Percentiles rank a stretch among this genome's conserved stretches.
Evolutionary conservation across 257 asterid species (phyloP).

Genomic region (Sherardia arvensis): DNA sequence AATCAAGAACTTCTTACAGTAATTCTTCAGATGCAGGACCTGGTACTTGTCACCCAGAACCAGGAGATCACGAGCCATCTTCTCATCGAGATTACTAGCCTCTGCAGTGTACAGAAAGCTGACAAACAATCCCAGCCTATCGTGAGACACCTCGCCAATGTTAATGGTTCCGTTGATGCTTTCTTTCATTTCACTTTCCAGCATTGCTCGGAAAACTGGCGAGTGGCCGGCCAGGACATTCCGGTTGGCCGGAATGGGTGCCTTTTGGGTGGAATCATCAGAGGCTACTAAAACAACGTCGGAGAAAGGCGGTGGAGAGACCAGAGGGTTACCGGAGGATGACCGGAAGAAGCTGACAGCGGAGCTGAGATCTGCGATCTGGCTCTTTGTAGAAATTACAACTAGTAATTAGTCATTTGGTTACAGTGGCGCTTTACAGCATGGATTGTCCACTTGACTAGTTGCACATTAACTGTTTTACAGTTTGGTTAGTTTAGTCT

Average conservation of each 20-base stretch:
- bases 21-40: no score
- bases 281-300: background rate
- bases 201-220: background rate
- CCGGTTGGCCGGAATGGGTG: background rate
- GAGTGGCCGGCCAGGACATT: background rate
- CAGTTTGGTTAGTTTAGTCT: no score
- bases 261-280: background rate
- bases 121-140: no score
- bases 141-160: background rate
- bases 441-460: no score
- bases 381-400: no score
- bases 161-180: background rate
- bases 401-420: no score
- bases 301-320: background rate
- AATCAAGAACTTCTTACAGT: background rate
- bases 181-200: background rate
- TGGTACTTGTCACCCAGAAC: no score
- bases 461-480: no score
- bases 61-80: no score
- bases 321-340: background rate
- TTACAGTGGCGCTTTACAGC: no score
- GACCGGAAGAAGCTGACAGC: background rate
- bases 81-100: no score
- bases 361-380: background rate
- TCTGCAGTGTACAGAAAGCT: no score